Percentiles rank a stretch among this genome's conserved stretches.
Evolutionary conservation across 495 filamentous ascomycete genomes (phyloP).

Genomic region (Penicillium angulare): DNA sequence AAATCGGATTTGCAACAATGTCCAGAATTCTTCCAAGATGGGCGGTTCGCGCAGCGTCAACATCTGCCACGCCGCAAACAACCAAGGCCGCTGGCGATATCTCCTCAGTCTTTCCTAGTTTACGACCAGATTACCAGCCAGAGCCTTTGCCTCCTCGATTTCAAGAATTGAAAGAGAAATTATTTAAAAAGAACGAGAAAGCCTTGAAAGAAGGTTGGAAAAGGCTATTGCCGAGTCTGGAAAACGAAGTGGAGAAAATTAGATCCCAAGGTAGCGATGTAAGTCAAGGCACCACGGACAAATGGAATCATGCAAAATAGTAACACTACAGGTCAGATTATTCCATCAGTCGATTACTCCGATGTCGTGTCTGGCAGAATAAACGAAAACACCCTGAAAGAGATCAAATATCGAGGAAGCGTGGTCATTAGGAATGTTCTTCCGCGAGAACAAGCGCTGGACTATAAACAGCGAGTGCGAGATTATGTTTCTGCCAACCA

Average conservation of each 20-base stretch:
- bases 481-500: constrained; percentile 61
- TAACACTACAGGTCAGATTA: constrained; percentile 44
- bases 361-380: constrained; percentile 48
- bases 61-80: constrained; percentile 30
- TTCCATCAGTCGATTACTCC: constrained; percentile 59
- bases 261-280: constrained; percentile 51
- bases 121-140: constrained; percentile 61
- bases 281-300: constrained; percentile 7
- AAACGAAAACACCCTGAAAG: constrained; percentile 42
- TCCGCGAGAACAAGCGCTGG: constrained; percentile 56
- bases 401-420: constrained; percentile 60
- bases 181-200: constrained; percentile 63
- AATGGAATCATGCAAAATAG: background rate
- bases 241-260: constrained; percentile 45
- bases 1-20: background rate
- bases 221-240: constrained; percentile 61
- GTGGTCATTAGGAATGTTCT: constrained; percentile 64
- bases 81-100: constrained; percentile 68
- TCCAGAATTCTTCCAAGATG: constrained; percentile 27
- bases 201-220: constrained; percentile 65
- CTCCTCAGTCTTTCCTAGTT: constrained; percentile 76
- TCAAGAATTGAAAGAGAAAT: constrained; percentile 65
- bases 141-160: constrained; percentile 70
- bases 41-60: constrained; percentile 35
- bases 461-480: constrained; percentile 44